These are phyloP conservation scores for Fusarium succisae DNA, from an alignment of 2,329 filamentous ascomycete species.

Conservation along the genomic window DNA sequence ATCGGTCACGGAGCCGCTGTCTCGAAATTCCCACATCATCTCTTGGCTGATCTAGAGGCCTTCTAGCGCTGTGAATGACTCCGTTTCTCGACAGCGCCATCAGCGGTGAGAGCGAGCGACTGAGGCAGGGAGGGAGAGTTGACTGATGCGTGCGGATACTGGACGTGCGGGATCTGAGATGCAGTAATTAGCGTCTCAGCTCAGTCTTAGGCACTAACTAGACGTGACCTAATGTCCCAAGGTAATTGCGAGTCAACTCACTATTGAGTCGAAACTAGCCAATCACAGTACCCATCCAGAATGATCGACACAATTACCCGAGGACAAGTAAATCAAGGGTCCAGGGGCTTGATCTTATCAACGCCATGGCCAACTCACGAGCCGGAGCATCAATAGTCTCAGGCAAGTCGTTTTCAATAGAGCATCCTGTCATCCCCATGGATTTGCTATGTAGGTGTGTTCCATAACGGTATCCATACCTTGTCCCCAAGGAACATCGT, in stretches of 20 bases:
- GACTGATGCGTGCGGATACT: background rate
- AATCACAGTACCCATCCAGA: constrained; percentile 13
- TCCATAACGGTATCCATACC: background rate
- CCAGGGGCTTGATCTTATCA: constrained; percentile 30
- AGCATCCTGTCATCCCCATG: background rate
- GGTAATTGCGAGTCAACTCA: background rate
- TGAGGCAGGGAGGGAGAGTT: background rate
- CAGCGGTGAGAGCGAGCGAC: constrained; percentile 16
- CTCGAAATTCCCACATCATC: constrained; percentile 18
- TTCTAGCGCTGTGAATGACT: constrained; percentile 20
- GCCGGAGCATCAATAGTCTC: constrained; percentile 15
- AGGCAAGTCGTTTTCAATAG: constrained; percentile 5
- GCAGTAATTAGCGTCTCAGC: constrained; percentile 3
- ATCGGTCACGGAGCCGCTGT: constrained; percentile 24
- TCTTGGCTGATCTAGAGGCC: background rate
- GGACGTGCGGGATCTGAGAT: constrained; percentile 16
- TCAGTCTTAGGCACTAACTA: constrained; percentile 14
- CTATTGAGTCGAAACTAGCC: constrained; percentile 19
- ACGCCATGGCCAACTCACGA: constrained; percentile 18
- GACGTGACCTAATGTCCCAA: background rate
- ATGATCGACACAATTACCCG: constrained; percentile 34
- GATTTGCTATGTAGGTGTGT: background rate
- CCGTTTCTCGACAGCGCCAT: background rate
- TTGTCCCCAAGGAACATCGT: background rate
- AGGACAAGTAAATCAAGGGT: constrained; percentile 30